phyloP scores from a whole-genome alignment of 176 grass and related monocot genomes.

The Secale cereale region DNA sequence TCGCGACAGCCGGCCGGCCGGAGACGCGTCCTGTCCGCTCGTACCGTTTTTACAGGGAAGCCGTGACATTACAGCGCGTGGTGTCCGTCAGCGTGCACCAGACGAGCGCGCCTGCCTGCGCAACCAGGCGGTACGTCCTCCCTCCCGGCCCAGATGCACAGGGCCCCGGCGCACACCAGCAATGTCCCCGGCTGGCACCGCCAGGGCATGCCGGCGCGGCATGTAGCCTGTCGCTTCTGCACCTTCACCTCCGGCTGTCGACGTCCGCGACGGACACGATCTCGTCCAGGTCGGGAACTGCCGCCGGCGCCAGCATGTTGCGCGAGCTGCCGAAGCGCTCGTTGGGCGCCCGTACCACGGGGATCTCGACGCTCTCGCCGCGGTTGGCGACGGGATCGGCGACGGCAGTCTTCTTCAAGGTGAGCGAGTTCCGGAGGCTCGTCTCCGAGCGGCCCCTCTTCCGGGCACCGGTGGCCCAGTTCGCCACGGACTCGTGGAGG shows the following conservation, averaged over 20 bases:
- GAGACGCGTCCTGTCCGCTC: constrained; percentile 9
- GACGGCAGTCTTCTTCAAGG: background rate
- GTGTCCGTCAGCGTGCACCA: background rate
- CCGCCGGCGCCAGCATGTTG: background rate
- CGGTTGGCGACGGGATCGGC: background rate
- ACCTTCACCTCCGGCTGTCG: background rate
- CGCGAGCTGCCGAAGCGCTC: background rate
- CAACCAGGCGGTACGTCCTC: background rate
- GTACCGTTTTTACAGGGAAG: constrained; percentile 11
- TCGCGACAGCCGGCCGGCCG: background rate
- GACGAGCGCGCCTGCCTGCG: background rate
- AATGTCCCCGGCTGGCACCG: constrained; percentile 1
- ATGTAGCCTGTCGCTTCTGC: background rate
- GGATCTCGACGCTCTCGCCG: background rate
- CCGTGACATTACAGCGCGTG: constrained; percentile 22
- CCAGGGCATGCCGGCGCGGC: background rate
- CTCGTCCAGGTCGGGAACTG: background rate
- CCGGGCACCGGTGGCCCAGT: constrained; percentile 22
- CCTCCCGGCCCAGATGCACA: background rate
- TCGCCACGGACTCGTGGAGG: constrained; percentile 13
- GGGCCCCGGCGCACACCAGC: constrained; percentile 7
- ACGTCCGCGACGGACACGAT: constrained; percentile 12
- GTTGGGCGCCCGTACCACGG: background rate
- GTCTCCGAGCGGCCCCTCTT: background rate
- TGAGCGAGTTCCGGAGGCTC: background rate